Evolutionary conservation across 2,329 filamentous ascomycete species (phyloP).

Genomic region (Trichocomaceae sp.): DNA sequence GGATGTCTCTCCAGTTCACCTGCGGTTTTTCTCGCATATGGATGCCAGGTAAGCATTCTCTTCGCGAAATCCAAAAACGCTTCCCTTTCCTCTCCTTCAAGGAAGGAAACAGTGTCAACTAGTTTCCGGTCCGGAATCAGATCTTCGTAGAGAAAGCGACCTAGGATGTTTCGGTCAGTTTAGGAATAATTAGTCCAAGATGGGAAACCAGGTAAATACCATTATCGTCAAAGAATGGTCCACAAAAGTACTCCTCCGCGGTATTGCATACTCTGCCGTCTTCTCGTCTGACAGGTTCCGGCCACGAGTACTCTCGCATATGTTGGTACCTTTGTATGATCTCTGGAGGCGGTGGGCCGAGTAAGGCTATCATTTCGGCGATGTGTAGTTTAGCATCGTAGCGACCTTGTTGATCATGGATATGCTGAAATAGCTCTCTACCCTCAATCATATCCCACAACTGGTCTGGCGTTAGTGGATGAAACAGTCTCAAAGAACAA

Average conservation of each 20-base stretch:
- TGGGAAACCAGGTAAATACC: constrained; percentile 16
- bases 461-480: constrained; percentile 4
- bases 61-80: constrained; percentile 26
- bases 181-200: background rate
- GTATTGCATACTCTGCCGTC: constrained; percentile 24
- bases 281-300: constrained; percentile 22
- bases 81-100: constrained; percentile 25
- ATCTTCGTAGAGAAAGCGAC: constrained; percentile 28
- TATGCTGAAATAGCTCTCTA: constrained; percentile 32
- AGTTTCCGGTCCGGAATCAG: constrained; percentile 29
- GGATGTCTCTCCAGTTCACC: constrained; percentile 24
- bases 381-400: constrained; percentile 36
- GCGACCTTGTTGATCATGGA: constrained; percentile 27
- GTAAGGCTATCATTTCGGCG: constrained; percentile 39
- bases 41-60: constrained; percentile 29
- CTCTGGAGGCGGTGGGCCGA: constrained; percentile 35
- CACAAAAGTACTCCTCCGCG: constrained; percentile 29
- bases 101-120: constrained; percentile 22
- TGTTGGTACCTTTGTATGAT: constrained; percentile 29
- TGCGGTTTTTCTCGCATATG: constrained; percentile 23
- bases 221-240: constrained; percentile 33
- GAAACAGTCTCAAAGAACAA: constrained; percentile 7
- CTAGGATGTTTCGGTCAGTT: constrained; percentile 15
- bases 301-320: constrained; percentile 27
- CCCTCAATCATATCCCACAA: constrained; percentile 35